A percentile compares a stretch with the other conserved stretches of the same genome.
Evolutionary conservation across 106 monocot genomes (phyloP).

Genomic region (Dendrobium nobile): DNA sequence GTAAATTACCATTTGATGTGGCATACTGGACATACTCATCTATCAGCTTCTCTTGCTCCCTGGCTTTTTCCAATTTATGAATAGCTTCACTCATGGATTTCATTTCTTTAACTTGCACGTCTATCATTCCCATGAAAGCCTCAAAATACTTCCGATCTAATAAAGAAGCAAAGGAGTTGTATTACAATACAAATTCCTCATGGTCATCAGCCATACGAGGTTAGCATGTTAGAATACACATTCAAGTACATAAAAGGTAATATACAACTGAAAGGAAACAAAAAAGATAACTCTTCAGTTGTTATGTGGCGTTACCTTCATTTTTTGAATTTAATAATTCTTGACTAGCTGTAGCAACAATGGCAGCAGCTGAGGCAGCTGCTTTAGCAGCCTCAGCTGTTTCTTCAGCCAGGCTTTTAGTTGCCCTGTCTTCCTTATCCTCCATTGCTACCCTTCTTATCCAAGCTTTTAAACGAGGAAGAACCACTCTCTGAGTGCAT

Average conservation of each 20-base stretch:
- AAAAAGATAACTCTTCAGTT: background rate
- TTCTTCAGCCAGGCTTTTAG: conserved; percentile 49
- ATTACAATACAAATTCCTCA: background rate
- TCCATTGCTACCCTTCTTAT: conserved; percentile 57
- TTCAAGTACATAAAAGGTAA: background rate
- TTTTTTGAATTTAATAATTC: conserved; percentile 61
- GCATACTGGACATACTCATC: conserved; percentile 33
- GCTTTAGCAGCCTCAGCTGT: conserved; percentile 78
- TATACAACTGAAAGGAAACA: background rate
- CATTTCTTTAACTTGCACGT: conserved; percentile 87
- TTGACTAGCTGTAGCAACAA: conserved; percentile 76
- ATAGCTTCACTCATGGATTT: conserved; percentile 73
- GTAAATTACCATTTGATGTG: conserved; percentile 56
- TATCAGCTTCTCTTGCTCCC: conserved; percentile 37
- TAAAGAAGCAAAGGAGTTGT: conserved; percentile 2
- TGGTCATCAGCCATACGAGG: background rate
- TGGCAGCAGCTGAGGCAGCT: conserved; percentile 74
- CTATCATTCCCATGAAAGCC: conserved; percentile 59
- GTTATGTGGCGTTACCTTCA: conserved; percentile 46
- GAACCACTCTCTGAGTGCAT: conserved; percentile 44
- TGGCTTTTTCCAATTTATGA: conserved; percentile 42
- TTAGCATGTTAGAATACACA: background rate
- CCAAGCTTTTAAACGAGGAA: conserved; percentile 85
- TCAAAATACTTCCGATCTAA: conserved; percentile 71
- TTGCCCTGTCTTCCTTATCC: conserved; percentile 41